These are phyloP conservation scores for Trichoderma sp. DNA, from an alignment of 2,329 filamentous ascomycete species.

Conservation along the genomic window DNA sequence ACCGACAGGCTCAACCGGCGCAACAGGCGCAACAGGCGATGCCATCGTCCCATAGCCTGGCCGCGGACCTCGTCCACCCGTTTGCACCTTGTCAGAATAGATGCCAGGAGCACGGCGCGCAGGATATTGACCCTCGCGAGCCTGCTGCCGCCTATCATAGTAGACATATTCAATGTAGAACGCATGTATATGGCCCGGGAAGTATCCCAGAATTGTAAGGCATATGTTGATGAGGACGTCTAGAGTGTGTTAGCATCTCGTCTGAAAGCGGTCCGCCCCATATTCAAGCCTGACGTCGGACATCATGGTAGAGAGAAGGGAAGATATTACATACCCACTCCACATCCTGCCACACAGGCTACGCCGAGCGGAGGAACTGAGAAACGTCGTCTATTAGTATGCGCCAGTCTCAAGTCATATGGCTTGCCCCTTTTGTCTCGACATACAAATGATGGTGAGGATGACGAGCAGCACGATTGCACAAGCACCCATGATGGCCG, in stretches of 20 bases:
- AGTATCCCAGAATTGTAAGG: slow-evolving; percentile 68
- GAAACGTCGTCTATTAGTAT: slow-evolving; percentile 31
- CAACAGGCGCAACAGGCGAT: slow-evolving; percentile 33
- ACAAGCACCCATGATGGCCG: slow-evolving; percentile 51
- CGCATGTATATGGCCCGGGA: slow-evolving; percentile 78
- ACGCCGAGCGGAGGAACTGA: slow-evolving; percentile 68
- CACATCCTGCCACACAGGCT: slow-evolving; percentile 65
- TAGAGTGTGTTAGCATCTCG: slow-evolving; percentile 33
- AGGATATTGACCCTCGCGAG: slow-evolving; percentile 57
- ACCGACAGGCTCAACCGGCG: slow-evolving; percentile 9
- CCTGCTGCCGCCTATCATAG: slow-evolving; percentile 70
- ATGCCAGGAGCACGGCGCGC: slow-evolving; percentile 65
- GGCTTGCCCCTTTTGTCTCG: not conserved
- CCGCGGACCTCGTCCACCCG: slow-evolving; percentile 59
- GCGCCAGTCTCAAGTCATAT: not conserved
- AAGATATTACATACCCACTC: slow-evolving; percentile 47
- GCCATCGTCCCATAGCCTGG: slow-evolving; percentile 51
- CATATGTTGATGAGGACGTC: slow-evolving; percentile 69
- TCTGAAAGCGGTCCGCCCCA: not conserved
- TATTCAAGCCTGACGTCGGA: not conserved
- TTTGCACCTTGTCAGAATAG: slow-evolving; percentile 73
- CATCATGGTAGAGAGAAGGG: not conserved
- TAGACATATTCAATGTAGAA: slow-evolving; percentile 85
- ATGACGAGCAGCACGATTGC: slow-evolving; percentile 54
- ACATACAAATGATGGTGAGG: slow-evolving; percentile 57